phyloP scores from a whole-genome alignment of 2,329 filamentous ascomycete species.

The Scedosporium dehoogii region DNA sequence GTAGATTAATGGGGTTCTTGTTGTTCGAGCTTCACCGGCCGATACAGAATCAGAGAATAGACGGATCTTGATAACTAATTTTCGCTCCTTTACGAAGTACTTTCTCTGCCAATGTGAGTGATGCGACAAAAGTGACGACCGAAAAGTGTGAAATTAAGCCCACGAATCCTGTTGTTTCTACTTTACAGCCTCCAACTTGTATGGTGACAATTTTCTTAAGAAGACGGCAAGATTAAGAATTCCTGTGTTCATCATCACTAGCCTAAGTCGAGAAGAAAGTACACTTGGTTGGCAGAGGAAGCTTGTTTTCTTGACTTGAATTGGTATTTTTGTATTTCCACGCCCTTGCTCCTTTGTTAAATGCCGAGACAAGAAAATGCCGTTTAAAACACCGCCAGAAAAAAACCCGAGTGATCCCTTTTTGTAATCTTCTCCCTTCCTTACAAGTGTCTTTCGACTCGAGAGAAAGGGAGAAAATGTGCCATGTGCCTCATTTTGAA shows the following conservation, averaged over 20 bases:
- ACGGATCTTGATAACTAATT: not conserved
- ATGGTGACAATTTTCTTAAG: too few species aligned
- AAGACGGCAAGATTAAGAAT: too few species aligned
- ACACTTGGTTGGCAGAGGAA: not conserved
- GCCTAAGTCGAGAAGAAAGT: not conserved
- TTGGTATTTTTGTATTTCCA: not conserved
- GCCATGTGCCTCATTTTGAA: not conserved
- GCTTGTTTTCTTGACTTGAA: not conserved
- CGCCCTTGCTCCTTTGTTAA: conserved; percentile 23
- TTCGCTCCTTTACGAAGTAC: not conserved
- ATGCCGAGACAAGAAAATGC: conserved; percentile 24
- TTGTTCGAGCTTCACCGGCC: not conserved
- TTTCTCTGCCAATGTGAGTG: not conserved
- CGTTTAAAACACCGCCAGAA: conserved; percentile 27
- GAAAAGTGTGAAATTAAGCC: too few species aligned
- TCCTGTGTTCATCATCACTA: too few species aligned
- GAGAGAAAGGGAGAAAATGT: not conserved
- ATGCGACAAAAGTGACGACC: too few species aligned
- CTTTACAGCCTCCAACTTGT: too few species aligned
- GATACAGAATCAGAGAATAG: not conserved
- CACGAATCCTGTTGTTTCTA: too few species aligned
- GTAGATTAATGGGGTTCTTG: not conserved
- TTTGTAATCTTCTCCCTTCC: conserved; percentile 8
- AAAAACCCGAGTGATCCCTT: conserved; percentile 6
- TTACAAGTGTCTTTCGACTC: not conserved